These are phyloP conservation scores for Dryadomyces sulphureus DNA, from an alignment of 2,329 filamentous ascomycete species.

Conservation along the genomic window DNA sequence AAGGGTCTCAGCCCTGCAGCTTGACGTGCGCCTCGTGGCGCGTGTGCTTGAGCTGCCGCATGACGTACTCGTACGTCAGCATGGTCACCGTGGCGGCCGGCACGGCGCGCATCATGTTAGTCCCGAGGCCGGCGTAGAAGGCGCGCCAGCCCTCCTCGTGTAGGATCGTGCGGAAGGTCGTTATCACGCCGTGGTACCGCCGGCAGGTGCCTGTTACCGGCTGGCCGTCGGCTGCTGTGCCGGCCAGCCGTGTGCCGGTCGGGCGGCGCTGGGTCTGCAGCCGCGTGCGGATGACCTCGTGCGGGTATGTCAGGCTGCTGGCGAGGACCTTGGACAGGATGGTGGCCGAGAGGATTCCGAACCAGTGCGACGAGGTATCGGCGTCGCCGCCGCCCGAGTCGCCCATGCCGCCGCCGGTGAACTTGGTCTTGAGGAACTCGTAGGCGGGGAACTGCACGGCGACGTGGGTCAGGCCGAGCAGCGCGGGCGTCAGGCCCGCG, in stretches of 20 bases:
- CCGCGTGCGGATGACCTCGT: slow-evolving; percentile 87
- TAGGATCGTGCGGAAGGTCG: slow-evolving; percentile 73
- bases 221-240: background rate
- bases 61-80: slow-evolving; percentile 81
- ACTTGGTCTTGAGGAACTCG: slow-evolving; percentile 78
- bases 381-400: slow-evolving; percentile 28
- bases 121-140: slow-evolving; percentile 94
- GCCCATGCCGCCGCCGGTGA: slow-evolving; percentile 84
- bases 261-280: slow-evolving; percentile 84
- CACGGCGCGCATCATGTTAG: slow-evolving; percentile 91
- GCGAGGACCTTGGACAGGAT: slow-evolving; percentile 90
- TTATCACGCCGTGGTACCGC: slow-evolving; percentile 65
- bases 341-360: slow-evolving; percentile 75
- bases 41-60: slow-evolving; percentile 34
- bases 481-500: slow-evolving; percentile 79
- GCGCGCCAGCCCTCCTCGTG: slow-evolving; percentile 88
- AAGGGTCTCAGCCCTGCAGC: slow-evolving; percentile 9
- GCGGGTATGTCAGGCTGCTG: slow-evolving; percentile 89
- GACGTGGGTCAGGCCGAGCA: slow-evolving; percentile 85
- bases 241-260: background rate
- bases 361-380: slow-evolving; percentile 53
- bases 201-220: slow-evolving; percentile 5
- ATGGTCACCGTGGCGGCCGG: slow-evolving; percentile 95
- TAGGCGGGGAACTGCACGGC: slow-evolving; percentile 96
- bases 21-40: slow-evolving; percentile 24